Evolutionary conservation across 2,329 filamentous ascomycete species (phyloP), one percentile per base, ranked within the genome.

Genomic region (Arthrobotrys sinensis): DNA sequence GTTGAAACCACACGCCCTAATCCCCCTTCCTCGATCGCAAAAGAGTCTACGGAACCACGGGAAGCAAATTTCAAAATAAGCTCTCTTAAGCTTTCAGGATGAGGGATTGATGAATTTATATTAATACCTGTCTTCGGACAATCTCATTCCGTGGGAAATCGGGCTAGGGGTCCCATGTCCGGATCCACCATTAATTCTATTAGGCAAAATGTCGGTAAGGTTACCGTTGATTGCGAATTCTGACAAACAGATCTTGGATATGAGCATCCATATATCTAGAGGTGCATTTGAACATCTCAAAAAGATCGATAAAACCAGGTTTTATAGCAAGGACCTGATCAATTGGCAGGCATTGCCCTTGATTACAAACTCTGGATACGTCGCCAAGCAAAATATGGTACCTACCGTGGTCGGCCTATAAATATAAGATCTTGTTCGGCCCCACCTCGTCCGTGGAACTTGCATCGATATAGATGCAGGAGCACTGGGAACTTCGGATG

Each of bases 11-110:
- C 32, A 40, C 38, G 16, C 55, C 36, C 55, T 60, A 60, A 43
- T 40, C 32, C 50, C 50, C 12, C n/a, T 57, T 57, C 32, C 52
- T 57, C 55, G 11, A 60, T 24, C 38, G 48, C 24, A 43, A 55
- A 38, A 55, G 14, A 24, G 21, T 64, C 46, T 43, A 63, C 73
- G 73, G 73, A 77, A 77, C 60, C 66, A 77, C 73, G 73, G 73
- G 73, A 77, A 77, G 50, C 32, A 71, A 65, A 46, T 65, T 70
- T 70, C 52, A 60, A 65, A 71, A 71, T 60, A 77, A 67, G 73
- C 66, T 77, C 66, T 70, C 52, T 50, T 43, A 77, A 77, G 73
- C 66, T 70, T 66, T 66, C 40, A 48, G n/a, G 45, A 62, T 45
- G 63, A 55, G 36, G 32, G 34, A 21, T 50, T 34, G 40, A 60